Conservation (phyloP, 352 stramenopile genomes). For the Phytopythium helicoides region DNA sequence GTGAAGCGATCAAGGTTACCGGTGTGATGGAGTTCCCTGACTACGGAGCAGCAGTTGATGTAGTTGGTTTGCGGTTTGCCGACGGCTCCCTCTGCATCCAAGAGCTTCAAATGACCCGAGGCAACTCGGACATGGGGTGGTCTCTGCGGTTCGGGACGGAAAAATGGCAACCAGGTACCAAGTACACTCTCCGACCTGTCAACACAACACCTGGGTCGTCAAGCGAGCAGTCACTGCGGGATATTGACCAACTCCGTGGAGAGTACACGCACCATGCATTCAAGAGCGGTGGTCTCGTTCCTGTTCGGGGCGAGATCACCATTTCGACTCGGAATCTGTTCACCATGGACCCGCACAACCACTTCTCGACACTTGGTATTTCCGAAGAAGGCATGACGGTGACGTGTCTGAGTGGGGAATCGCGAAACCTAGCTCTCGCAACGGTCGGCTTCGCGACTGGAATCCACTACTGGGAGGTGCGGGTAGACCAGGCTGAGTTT, state of each 20-base stretch:
- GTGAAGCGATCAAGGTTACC: conserved; percentile 31
- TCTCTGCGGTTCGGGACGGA: conserved; percentile 81
- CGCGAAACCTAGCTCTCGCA: conserved; percentile 77
- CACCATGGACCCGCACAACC: conserved; percentile 76
- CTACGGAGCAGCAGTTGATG: conserved; percentile 67
- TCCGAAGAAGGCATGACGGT: conserved; percentile 76
- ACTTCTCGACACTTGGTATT: conserved; percentile 79
- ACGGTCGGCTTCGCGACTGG: conserved; percentile 88
- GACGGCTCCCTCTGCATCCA: conserved; percentile 68
- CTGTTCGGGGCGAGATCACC: conserved; percentile 61
- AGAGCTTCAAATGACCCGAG: conserved; percentile 78
- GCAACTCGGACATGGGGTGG: conserved; percentile 87
- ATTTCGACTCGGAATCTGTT: conserved; percentile 79
- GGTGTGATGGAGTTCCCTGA: conserved; percentile 84
- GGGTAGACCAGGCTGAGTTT: conserved; percentile 96
- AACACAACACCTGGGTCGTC: conserved; percentile 10
- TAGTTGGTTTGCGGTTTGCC: conserved; percentile 55
- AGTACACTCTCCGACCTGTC: conserved; percentile 58
- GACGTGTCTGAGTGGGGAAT: conserved; percentile 83
- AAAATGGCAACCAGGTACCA: conserved; percentile 86
- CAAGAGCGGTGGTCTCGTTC: conserved; percentile 58
- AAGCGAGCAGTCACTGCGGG: neutral
- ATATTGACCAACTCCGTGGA: conserved; percentile 40
- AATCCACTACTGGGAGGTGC: conserved; percentile 98
- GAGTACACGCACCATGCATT: conserved; percentile 55